phyloP scores from a whole-genome alignment of 2,329 filamentous ascomycete species.

The Fusarium incarnatum region DNA sequence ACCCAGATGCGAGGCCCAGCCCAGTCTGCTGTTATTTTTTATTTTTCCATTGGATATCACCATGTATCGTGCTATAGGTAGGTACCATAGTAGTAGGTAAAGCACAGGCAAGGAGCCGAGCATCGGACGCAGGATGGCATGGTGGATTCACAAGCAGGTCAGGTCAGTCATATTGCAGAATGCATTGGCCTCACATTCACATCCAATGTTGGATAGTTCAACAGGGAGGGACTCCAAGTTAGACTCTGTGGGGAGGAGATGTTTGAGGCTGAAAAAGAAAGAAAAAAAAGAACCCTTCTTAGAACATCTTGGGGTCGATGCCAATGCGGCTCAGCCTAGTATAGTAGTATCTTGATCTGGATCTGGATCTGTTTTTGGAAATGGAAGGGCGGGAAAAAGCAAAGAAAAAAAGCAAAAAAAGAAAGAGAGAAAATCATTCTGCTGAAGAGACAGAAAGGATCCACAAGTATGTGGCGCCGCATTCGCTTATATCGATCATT shows the following conservation, averaged over 20 bases:
- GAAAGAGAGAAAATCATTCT: neutral
- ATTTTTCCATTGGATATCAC: constrained; percentile 31
- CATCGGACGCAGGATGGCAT: constrained; percentile 21
- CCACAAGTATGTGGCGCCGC: constrained; percentile 43
- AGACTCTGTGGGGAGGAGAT: constrained; percentile 28
- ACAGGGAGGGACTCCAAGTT: constrained; percentile 1
- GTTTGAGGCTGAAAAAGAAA: constrained; percentile 45
- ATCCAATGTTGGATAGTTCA: neutral
- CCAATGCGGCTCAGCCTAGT: constrained; percentile 40
- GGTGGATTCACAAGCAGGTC: constrained; percentile 23
- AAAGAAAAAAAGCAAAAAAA: neutral
- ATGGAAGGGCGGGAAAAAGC: constrained; percentile 32
- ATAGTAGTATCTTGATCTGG: constrained; percentile 27
- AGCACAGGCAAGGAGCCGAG: constrained; percentile 34
- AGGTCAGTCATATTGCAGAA: constrained; percentile 24
- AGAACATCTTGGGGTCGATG: constrained; percentile 37
- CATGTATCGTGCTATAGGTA: constrained; percentile 45
- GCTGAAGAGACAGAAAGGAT: constrained; percentile 30
- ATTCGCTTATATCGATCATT: constrained; percentile 35
- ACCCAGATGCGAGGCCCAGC: constrained; percentile 21
- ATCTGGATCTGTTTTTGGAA: constrained; percentile 18
- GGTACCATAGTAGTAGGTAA: constrained; percentile 26
- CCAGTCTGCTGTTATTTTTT: constrained; percentile 38
- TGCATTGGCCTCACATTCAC: constrained; percentile 16
- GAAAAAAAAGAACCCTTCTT: constrained; percentile 21